Conservation (phyloP, 2,329 filamentous ascomycete species). For the Fusarium sp. region DNA sequence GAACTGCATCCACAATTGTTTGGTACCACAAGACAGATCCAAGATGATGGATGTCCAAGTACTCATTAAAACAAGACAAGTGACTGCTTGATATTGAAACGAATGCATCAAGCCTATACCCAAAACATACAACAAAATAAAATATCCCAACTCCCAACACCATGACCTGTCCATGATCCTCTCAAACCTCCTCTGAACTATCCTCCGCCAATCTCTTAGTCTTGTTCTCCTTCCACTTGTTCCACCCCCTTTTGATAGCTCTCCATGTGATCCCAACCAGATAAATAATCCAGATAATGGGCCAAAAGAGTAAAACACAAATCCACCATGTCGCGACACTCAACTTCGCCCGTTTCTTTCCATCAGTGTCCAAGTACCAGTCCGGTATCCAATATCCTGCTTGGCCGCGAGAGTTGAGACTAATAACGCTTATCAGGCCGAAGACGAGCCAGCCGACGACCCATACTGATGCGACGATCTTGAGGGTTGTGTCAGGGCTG, state of each 20-base stretch:
- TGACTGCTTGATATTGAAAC: conserved; percentile 1
- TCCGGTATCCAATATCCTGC: conserved; percentile 50
- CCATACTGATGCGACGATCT: conserved; percentile 45
- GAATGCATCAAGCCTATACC: conserved; percentile 16
- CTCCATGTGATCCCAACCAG: conserved; percentile 71
- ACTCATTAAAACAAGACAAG: neutral
- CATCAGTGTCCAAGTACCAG: conserved; percentile 50
- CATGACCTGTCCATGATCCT: neutral
- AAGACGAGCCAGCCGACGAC: conserved; percentile 48
- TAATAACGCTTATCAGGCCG: conserved; percentile 49
- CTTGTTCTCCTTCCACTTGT: conserved; percentile 53
- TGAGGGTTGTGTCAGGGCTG: conserved; percentile 22
- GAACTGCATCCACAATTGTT: neutral
- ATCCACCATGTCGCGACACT: conserved; percentile 48
- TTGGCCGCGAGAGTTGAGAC: conserved; percentile 47
- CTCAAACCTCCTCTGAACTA: conserved; percentile 10
- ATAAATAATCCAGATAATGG: conserved; percentile 74
- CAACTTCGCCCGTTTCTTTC: conserved; percentile 35
- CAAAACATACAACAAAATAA: conserved; percentile 11
- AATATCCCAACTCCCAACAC: conserved; percentile 4
- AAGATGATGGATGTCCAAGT: neutral
- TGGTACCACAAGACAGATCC: neutral
- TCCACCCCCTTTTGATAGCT: conserved; percentile 52
- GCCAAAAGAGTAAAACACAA: conserved; percentile 52
- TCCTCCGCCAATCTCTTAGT: neutral